A percentile compares a stretch with the other conserved stretches of the same genome.
Conservation (phyloP, 108 stramenopile genomes). For the Nitzschia sp. region DNA sequence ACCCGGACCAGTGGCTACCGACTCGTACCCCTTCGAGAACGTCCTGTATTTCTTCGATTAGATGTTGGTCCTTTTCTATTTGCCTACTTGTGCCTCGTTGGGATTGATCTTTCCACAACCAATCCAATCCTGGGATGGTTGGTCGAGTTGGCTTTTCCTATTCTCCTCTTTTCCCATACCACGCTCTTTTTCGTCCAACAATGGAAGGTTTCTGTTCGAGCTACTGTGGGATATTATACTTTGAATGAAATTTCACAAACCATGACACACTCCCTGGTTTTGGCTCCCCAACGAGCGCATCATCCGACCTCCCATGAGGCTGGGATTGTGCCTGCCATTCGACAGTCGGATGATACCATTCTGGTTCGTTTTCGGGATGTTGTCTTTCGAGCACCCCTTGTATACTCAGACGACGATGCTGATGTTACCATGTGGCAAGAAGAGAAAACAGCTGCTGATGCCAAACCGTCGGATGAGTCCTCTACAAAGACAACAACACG, state of each 20-base stretch:
- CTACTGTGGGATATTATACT: slow-evolving; percentile 39
- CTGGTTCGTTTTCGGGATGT: slow-evolving; percentile 45
- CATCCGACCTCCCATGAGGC: slow-evolving; percentile 31
- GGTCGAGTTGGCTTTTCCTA: slow-evolving; percentile 24
- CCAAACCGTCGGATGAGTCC: neutral
- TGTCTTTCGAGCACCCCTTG: slow-evolving; percentile 38
- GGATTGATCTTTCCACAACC: slow-evolving; percentile 21
- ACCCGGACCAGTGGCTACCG: slow-evolving; percentile 17
- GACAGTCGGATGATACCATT: slow-evolving; percentile 12
- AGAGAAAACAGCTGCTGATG: neutral
- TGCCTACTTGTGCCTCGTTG: slow-evolving; percentile 42
- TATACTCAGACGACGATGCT: slow-evolving; percentile 15
- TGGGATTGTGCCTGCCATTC: slow-evolving; percentile 13
- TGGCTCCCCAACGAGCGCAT: slow-evolving; percentile 32
- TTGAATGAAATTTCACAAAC: neutral
- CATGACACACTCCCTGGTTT: slow-evolving; percentile 45
- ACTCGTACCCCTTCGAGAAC: slow-evolving; percentile 42
- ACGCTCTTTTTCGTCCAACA: slow-evolving; percentile 42
- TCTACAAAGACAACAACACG: slow-evolving; percentile 14
- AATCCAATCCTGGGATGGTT: neutral
- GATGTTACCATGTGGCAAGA: slow-evolving; percentile 37
- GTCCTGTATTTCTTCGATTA: slow-evolving; percentile 41
- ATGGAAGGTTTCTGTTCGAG: slow-evolving; percentile 53
- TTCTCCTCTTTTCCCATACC: slow-evolving; percentile 28
- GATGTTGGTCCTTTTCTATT: slow-evolving; percentile 59